Evolutionary conservation across 2,329 filamentous ascomycete genomes (phyloP).

Genomic region (Pseudocercospora crystallina): DNA sequence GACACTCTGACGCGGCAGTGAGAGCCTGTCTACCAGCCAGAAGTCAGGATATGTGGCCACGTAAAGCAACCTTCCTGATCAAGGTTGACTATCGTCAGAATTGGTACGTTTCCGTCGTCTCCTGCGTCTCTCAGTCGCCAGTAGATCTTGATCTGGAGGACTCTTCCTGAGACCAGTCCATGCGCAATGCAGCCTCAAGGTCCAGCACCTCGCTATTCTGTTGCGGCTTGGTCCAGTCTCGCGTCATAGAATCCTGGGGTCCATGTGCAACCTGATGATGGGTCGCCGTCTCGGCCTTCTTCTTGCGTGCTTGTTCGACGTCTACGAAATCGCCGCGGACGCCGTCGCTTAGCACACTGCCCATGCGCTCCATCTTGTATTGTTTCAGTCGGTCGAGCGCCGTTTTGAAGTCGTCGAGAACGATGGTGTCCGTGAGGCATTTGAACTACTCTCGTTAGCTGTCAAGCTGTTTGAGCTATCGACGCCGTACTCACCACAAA

Average conservation of each 20-base stretch:
- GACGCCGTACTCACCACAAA: slow-evolving; percentile 45
- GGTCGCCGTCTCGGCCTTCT: slow-evolving; percentile 17
- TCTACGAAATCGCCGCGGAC: slow-evolving; percentile 29
- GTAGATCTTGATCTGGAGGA: slow-evolving; percentile 6
- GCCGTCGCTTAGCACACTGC: slow-evolving; percentile 29
- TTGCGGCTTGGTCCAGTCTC: slow-evolving; percentile 3
- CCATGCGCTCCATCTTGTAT: slow-evolving; percentile 42
- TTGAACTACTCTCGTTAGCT: slow-evolving; percentile 50
- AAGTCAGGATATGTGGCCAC: no score
- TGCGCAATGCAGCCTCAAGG: slow-evolving; percentile 28
- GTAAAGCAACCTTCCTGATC: no score
- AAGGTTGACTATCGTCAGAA: no score
- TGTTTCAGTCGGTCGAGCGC: slow-evolving; percentile 48
- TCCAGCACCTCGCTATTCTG: slow-evolving; percentile 23
- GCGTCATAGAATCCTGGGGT: slow-evolving; percentile 2
- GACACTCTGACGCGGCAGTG: no score
- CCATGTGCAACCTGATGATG: slow-evolving; percentile 4
- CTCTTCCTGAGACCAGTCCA: slow-evolving; percentile 9
- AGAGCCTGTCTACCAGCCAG: no score
- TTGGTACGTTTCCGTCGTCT: no score
- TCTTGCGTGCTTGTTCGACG: slow-evolving; percentile 24
- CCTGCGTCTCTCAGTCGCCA: neutral
- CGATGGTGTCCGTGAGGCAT: slow-evolving; percentile 65
- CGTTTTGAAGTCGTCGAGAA: slow-evolving; percentile 69
- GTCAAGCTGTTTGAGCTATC: no score